Percentiles rank a stretch among this genome's conserved stretches.
phyloP scores from a whole-genome alignment of 106 monocot species.

The Agapanthus africanus region DNA sequence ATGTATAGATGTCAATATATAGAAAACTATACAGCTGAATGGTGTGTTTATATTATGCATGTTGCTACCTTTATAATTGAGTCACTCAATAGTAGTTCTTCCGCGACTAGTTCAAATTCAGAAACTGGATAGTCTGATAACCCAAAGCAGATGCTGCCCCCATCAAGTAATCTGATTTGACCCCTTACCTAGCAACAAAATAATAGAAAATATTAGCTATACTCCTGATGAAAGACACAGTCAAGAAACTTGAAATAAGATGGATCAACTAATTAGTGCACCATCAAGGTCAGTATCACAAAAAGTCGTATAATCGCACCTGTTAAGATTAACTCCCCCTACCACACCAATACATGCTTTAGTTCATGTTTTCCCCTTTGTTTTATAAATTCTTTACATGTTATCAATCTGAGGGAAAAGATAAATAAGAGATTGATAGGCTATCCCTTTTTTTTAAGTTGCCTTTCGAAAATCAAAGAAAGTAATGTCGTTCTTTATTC shows the following conservation, averaged over 20 bases:
- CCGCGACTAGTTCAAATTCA: conserved; percentile 95
- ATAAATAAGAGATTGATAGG: background rate
- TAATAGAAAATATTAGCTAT: conserved; percentile 5
- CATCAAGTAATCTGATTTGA: conserved; percentile 73
- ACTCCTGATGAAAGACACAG: background rate
- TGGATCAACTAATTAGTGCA: background rate
- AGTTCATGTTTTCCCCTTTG: background rate
- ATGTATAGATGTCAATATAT: background rate
- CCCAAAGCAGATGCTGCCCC: conserved; percentile 86
- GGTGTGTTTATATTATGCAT: conserved; percentile 4
- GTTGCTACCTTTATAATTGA: conserved; percentile 74
- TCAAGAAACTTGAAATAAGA: background rate
- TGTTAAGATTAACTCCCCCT: too few species aligned
- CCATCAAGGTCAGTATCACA: background rate
- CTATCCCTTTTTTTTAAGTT: background rate
- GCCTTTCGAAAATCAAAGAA: background rate
- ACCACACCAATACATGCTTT: too few species aligned
- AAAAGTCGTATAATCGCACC: too few species aligned
- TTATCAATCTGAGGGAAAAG: background rate
- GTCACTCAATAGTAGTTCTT: conserved; percentile 90
- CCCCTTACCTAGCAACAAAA: conserved; percentile 75
- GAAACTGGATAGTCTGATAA: conserved; percentile 79
- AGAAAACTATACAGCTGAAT: background rate
- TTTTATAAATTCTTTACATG: background rate
- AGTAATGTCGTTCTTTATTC: background rate